A percentile compares a stretch with the other conserved stretches of the same genome.
Evolutionary conservation across 1,284 basidiomycete genomes (phyloP).

Genomic region (Ustilago vetiveriae): DNA sequence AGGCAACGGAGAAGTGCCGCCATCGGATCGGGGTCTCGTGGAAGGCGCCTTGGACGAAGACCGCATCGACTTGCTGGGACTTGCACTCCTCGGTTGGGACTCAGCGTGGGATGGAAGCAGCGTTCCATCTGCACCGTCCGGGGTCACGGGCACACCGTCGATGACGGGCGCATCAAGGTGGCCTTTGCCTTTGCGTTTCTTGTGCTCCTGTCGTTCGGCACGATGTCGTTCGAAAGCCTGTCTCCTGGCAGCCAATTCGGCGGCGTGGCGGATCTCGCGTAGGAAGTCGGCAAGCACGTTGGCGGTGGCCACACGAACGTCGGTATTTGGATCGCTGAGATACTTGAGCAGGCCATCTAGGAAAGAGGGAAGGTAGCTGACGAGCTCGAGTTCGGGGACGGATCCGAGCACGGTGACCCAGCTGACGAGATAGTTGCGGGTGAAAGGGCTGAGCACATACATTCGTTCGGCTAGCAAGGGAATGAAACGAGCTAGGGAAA

Average conservation of each 20-base stretch:
- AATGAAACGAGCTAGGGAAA: conserved; percentile 93
- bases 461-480: conserved; percentile 92
- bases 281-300: conserved; percentile 91
- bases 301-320: conserved; percentile 91
- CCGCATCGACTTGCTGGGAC: conserved; percentile 30
- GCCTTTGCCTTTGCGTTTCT: conserved; percentile 72
- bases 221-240: conserved; percentile 33
- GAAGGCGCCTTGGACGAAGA: conserved; percentile 4
- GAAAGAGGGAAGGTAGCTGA: conserved; percentile 92
- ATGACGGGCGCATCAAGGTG: background rate
- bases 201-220: conserved; percentile 26
- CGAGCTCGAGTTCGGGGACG: conserved; percentile 93
- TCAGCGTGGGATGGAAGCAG: conserved; percentile 53
- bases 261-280: conserved; percentile 74
- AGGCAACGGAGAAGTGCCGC: conserved; percentile 19
- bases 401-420: conserved; percentile 97
- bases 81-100: conserved; percentile 24
- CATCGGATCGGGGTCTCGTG: conserved; percentile 12
- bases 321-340: conserved; percentile 91
- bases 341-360: conserved; percentile 90
- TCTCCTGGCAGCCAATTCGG: conserved; percentile 38
- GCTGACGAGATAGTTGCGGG: conserved; percentile 91
- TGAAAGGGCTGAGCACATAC: conserved; percentile 93
- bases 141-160: background rate
- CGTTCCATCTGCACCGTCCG: conserved; percentile 68